phyloP scores from a whole-genome alignment of 495 filamentous ascomycete species.

The Hypoxylon fragiforme region DNA sequence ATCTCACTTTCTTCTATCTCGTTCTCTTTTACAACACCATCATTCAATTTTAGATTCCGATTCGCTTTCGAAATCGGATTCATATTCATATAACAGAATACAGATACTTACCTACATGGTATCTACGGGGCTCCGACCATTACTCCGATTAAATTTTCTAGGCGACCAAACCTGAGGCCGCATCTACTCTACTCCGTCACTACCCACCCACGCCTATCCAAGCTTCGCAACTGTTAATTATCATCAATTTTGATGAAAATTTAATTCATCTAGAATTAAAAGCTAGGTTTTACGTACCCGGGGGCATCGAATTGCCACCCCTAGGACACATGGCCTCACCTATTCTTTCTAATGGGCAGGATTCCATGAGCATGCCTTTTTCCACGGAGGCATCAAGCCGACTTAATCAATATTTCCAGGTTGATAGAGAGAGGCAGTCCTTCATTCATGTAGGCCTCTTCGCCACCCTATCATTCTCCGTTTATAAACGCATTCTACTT shows the following conservation, averaged over 20 bases:
- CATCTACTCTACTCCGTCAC: background rate
- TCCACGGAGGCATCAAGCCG: slow-evolving; percentile 15
- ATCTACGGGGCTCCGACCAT: background rate
- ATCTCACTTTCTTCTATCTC: background rate
- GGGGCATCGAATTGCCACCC: background rate
- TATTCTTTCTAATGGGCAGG: slow-evolving; percentile 29
- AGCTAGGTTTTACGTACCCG: background rate
- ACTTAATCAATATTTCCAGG: slow-evolving; percentile 29
- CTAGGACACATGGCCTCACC: slow-evolving; percentile 26
- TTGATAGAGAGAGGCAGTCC: slow-evolving; percentile 31
- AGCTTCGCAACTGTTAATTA: background rate
- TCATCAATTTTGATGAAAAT: background rate
- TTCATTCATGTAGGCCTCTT: slow-evolving; percentile 30
- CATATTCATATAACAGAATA: no score
- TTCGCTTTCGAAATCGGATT: no score
- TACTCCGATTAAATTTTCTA: slow-evolving; percentile 1
- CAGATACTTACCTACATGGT: background rate
- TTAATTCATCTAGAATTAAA: background rate
- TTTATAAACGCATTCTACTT: background rate
- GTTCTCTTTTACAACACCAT: no score
- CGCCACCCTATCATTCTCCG: background rate
- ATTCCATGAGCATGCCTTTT: slow-evolving; percentile 17
- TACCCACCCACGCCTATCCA: no score
- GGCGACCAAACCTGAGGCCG: background rate
- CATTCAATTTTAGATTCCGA: no score